These are phyloP conservation scores for Acanthamoeba lenticulata DNA, from an alignment of 208 protist genomes.

Conservation along the genomic window DNA sequence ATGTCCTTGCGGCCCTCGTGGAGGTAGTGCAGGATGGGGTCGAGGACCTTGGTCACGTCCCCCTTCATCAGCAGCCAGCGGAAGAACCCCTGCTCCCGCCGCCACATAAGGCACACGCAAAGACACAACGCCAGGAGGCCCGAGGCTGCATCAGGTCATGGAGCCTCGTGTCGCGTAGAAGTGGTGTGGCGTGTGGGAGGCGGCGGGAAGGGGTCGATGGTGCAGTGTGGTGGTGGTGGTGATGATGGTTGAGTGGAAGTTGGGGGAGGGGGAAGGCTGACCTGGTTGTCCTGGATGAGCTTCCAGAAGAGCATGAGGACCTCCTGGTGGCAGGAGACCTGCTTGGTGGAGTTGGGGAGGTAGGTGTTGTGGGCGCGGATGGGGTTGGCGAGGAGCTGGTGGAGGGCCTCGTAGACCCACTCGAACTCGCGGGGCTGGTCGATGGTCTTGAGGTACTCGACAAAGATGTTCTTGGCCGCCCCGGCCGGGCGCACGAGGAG, in stretches of 20 bases:
- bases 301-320: conserved; percentile 64
- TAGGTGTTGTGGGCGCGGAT: conserved; percentile 45
- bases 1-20: conserved; percentile 31
- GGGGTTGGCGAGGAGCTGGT: conserved; percentile 12
- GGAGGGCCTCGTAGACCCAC: not conserved
- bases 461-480: conserved; percentile 14
- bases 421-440: not conserved
- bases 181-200: too few species aligned
- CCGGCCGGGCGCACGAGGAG: not conserved
- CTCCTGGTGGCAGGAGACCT: conserved; percentile 17
- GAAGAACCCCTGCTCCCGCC: not conserved
- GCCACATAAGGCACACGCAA: not conserved
- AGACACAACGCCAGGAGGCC: not conserved
- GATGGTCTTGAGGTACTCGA: not conserved
- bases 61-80: not conserved
- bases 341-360: conserved; percentile 38
- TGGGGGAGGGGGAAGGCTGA: not conserved
- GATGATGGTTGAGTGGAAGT: not conserved
- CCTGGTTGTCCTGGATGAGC: not conserved
- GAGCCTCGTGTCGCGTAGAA: too few species aligned
- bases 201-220: too few species aligned
- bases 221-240: too few species aligned
- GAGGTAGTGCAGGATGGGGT: conserved; percentile 30
- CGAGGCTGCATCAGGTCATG: too few species aligned
- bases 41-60: not conserved